A percentile compares a stretch with the other conserved stretches of the same genome.
Conservation (phyloP, 345 rosid species). For the Eucalyptus pumila region DNA sequence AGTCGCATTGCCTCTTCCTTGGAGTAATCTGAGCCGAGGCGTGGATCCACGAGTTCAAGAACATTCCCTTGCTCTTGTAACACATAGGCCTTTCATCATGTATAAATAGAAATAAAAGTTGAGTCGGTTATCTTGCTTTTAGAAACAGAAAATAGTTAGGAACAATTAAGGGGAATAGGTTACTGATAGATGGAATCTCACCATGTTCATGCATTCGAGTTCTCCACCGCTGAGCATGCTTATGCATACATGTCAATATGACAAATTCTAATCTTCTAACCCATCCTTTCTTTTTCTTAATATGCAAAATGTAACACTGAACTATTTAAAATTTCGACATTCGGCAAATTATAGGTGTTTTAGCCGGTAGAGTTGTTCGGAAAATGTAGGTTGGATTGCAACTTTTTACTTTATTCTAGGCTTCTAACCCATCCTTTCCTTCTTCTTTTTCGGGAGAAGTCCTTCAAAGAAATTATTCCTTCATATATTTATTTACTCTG, state of each 20-base stretch:
- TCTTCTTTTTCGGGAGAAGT: neutral
- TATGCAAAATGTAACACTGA: neutral
- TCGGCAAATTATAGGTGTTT: neutral
- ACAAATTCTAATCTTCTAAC: neutral
- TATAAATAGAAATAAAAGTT: neutral
- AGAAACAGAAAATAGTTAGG: neutral
- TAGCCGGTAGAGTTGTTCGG: neutral
- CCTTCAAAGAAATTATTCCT: neutral
- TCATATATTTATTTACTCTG: neutral
- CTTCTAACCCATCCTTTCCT: neutral
- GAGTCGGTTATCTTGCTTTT: neutral
- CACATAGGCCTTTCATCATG: constrained; percentile 53
- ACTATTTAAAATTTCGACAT: neutral
- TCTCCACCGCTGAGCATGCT: neutral
- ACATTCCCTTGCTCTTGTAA: constrained; percentile 93
- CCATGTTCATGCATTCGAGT: neutral
- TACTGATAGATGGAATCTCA: neutral
- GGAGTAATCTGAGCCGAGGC: constrained; percentile 40
- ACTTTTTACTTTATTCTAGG: neutral
- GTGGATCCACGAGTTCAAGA: constrained; percentile 68
- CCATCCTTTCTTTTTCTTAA: neutral
- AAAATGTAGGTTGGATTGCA: neutral
- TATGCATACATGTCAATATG: neutral
- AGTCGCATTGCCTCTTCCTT: constrained; percentile 52
- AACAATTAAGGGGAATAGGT: neutral